Percentiles rank a stretch among this genome's conserved stretches.
Conservation (phyloP, 768 basidiomycete species). For the Nidularia pulvinata region DNA sequence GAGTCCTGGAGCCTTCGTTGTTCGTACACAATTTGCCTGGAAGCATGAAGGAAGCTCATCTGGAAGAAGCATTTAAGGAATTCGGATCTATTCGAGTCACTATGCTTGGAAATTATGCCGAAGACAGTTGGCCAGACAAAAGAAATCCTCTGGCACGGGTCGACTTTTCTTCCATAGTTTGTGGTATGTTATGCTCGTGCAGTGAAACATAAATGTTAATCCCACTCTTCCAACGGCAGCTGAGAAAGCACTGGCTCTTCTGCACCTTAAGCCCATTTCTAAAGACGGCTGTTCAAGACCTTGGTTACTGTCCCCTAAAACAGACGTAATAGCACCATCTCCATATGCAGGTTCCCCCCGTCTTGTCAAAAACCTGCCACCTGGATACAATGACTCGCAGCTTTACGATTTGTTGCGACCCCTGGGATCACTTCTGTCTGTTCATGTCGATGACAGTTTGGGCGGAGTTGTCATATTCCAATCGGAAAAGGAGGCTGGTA, state of each 20-base stretch:
- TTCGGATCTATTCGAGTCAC: neutral
- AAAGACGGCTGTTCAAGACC: neutral
- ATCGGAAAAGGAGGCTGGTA: neutral
- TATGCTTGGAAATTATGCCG: neutral
- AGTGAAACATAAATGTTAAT: neutral
- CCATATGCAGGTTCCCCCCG: neutral
- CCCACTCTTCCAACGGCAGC: neutral
- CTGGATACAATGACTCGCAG: neutral
- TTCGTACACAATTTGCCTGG: neutral
- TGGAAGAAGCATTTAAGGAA: neutral
- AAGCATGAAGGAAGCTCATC: neutral
- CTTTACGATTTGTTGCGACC: neutral
- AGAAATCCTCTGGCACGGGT: neutral
- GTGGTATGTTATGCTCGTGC: neutral
- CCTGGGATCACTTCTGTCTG: neutral
- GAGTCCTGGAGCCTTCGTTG: slow-evolving; percentile 1
- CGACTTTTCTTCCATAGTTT: neutral
- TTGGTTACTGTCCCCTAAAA: neutral
- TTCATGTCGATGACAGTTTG: neutral
- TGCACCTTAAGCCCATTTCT: neutral
- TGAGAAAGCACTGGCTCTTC: neutral
- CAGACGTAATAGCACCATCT: neutral
- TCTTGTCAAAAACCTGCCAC: neutral
- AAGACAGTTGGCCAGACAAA: neutral
- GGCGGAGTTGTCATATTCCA: neutral